Evolutionary conservation across 257 asterid species (phyloP).

Genomic region (Petrea volubilis): DNA sequence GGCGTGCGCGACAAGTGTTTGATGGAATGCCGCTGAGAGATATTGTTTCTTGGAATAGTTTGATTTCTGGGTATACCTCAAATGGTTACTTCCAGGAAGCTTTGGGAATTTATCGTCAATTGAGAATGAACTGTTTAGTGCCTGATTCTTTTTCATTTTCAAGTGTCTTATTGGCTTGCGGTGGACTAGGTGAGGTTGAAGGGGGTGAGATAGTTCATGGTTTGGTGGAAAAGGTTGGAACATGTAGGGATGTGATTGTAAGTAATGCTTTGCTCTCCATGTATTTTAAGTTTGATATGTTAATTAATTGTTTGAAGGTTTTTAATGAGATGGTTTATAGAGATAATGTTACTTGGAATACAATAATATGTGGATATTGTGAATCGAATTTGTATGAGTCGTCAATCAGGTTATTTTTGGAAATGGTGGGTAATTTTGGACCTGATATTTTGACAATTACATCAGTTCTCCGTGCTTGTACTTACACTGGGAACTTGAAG

Average conservation of each 20-base stretch:
- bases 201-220: slow-evolving; percentile 68
- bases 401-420: slow-evolving; percentile 50
- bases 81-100: slow-evolving; percentile 67
- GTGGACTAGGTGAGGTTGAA: slow-evolving; percentile 54
- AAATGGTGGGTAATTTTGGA: slow-evolving; percentile 48
- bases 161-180: slow-evolving; percentile 58
- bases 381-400: slow-evolving; percentile 52
- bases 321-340: slow-evolving; percentile 60
- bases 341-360: slow-evolving; percentile 78
- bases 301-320: slow-evolving; percentile 42
- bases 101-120: slow-evolving; percentile 39
- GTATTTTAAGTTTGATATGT: slow-evolving; percentile 65
- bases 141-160: slow-evolving; percentile 63
- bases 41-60: slow-evolving; percentile 82
- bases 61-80: slow-evolving; percentile 75
- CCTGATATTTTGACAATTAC: slow-evolving; percentile 73
- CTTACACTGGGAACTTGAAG: slow-evolving; percentile 52
- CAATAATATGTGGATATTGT: slow-evolving; percentile 61
- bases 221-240: slow-evolving; percentile 65
- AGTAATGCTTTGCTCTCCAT: slow-evolving; percentile 65
- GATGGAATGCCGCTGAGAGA: slow-evolving; percentile 65
- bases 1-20: slow-evolving; percentile 57
- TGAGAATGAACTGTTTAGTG: slow-evolving; percentile 41
- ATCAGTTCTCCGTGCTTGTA: slow-evolving; percentile 72
- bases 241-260: slow-evolving; percentile 43